A percentile compares a stretch with the other conserved stretches of the same genome.
Evolutionary conservation across 2,329 filamentous ascomycete genomes (phyloP).

Genomic region (Aureobasidium sp.): DNA sequence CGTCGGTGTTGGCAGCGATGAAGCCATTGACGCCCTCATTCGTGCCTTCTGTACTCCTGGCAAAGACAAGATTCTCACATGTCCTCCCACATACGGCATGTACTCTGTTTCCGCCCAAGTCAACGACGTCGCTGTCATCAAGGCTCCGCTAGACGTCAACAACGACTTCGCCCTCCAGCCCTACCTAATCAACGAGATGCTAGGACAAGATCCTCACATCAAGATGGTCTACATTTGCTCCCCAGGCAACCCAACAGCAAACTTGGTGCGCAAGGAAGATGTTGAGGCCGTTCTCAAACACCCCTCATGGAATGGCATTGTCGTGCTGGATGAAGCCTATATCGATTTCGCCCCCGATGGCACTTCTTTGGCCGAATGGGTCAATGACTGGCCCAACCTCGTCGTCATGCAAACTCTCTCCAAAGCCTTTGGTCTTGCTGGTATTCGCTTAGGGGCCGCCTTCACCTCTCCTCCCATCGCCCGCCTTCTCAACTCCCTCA

Average conservation of each 20-base stretch:
- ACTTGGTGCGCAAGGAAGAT: constrained; percentile 67
- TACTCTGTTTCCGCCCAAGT: constrained; percentile 90
- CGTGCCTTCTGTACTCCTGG: constrained; percentile 88
- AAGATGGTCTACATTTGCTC: constrained; percentile 92
- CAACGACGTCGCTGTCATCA: constrained; percentile 82
- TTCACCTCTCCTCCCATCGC: constrained; percentile 74
- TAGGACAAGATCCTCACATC: constrained; percentile 60
- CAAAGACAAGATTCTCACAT: constrained; percentile 83
- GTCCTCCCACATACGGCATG: constrained; percentile 98
- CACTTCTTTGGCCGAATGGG: constrained; percentile 83
- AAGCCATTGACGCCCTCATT: constrained; percentile 90
- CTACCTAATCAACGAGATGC: constrained; percentile 56
- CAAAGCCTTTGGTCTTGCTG: constrained; percentile 93
- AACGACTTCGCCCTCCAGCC: constrained; percentile 70
- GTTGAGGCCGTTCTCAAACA: constrained; percentile 70
- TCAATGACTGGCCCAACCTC: constrained; percentile 85
- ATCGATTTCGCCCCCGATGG: constrained; percentile 82
- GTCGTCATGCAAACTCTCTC: constrained; percentile 98
- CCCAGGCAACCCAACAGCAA: constrained; percentile 88
- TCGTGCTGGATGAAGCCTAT: constrained; percentile 93
- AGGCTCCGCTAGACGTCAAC: constrained; percentile 69
- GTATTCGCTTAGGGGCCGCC: constrained; percentile 80
- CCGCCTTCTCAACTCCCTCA: constrained; percentile 76
- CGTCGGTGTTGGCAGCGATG: constrained; percentile 91
- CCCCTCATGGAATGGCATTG: constrained; percentile 88